Evolutionary conservation across 495 filamentous ascomycete species (phyloP).

Genomic region (Xylaria scruposa): DNA sequence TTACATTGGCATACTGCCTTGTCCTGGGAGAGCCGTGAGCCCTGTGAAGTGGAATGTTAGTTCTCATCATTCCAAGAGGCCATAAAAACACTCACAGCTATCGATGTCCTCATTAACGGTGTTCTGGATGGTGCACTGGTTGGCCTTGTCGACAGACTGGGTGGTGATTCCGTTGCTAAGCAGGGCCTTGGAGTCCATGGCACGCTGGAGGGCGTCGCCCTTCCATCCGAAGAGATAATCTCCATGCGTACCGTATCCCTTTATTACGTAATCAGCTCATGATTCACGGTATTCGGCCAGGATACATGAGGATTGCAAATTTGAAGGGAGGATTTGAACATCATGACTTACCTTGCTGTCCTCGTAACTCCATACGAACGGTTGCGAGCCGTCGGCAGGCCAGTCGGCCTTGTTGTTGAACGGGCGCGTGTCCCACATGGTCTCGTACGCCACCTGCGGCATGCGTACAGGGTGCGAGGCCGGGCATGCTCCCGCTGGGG

Average conservation of each 20-base stretch:
- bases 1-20: slow-evolving; percentile 26
- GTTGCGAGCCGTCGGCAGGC: slow-evolving; percentile 47
- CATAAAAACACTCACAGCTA: slow-evolving; percentile 40
- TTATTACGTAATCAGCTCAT: no score
- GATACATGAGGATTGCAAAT: neutral
- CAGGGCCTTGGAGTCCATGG: slow-evolving; percentile 46
- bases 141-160: slow-evolving; percentile 46
- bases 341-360: slow-evolving; percentile 33
- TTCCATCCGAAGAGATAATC: slow-evolving; percentile 54
- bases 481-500: slow-evolving; percentile 46
- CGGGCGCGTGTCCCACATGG: slow-evolving; percentile 51
- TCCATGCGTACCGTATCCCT: slow-evolving; percentile 49
- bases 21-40: slow-evolving; percentile 20
- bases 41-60: slow-evolving; percentile 22
- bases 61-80: slow-evolving; percentile 14
- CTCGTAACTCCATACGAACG: slow-evolving; percentile 50
- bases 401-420: slow-evolving; percentile 50
- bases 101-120: slow-evolving; percentile 47
- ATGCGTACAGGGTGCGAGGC: slow-evolving; percentile 45
- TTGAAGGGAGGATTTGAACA: slow-evolving; percentile 18
- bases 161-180: slow-evolving; percentile 43
- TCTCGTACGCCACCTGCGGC: slow-evolving; percentile 52
- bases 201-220: slow-evolving; percentile 49
- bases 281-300: no score
- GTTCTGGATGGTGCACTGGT: slow-evolving; percentile 47